A percentile compares a stretch with the other conserved stretches of the same genome.
These are phyloP conservation scores for Sergeia podlipaevii DNA, from an alignment of 208 protist genomes.

Conservation along the genomic window DNA sequence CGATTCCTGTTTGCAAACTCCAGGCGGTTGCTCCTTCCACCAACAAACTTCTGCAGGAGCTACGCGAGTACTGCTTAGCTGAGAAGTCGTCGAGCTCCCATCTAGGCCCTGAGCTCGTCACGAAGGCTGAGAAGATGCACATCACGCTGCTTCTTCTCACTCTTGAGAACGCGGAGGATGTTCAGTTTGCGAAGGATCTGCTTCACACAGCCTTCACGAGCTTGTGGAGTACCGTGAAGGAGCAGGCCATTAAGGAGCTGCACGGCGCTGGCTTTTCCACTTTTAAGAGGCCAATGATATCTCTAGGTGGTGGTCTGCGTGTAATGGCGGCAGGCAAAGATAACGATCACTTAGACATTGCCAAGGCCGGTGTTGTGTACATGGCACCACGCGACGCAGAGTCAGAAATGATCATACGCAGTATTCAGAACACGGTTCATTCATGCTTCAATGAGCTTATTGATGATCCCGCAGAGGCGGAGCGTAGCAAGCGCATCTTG, in stretches of 20 bases:
- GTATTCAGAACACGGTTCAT: constrained; percentile 43
- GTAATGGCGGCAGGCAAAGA: constrained; percentile 31
- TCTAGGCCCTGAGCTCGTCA: constrained; percentile 46
- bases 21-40: constrained; percentile 18
- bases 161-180: constrained; percentile 37
- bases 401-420: constrained; percentile 18
- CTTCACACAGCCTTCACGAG: constrained; percentile 14
- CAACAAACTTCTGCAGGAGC: constrained; percentile 18
- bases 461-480: constrained; percentile 24
- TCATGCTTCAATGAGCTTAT: constrained; percentile 56
- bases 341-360: constrained; percentile 15
- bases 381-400: constrained; percentile 50
- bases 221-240: not conserved
- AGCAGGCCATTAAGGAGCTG: not conserved
- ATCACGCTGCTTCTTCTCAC: constrained; percentile 72
- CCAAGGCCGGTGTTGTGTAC: constrained; percentile 69
- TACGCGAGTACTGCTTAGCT: constrained; percentile 14
- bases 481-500: constrained; percentile 31
- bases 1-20: constrained; percentile 64
- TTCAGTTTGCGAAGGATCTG: constrained; percentile 50
- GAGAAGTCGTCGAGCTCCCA: not conserved
- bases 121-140: constrained; percentile 43
- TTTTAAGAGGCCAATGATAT: constrained; percentile 22
- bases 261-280: too few relatives aligned
- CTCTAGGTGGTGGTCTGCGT: constrained; percentile 39